Evolutionary conservation across 352 stramenopile species (phyloP), one percentile per base, ranked within the genome.

Genomic region (Phytophthora boehmeriae): DNA sequence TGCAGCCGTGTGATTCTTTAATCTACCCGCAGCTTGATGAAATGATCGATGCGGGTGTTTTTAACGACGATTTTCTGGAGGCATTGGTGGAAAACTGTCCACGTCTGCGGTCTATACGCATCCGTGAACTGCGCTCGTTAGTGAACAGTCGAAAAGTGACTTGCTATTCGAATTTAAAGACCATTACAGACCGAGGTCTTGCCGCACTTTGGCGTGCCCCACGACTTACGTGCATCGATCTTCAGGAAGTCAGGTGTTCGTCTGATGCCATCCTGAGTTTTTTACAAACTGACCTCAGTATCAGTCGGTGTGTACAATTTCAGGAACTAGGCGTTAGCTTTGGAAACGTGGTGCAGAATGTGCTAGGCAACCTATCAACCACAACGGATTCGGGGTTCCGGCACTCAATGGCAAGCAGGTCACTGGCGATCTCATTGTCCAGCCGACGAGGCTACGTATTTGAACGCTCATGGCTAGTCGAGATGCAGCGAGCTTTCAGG

Each of bases 1-100:
- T 82, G 1, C 73, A 85, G 50, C 66, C 73, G 20, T 79, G 73
- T 16, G 72, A 83, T 13, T 61, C 70, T 14, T 52, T 82, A 6
- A 73, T 85, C 36, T 85, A 85, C 36, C 76, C 73, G n/a, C 76
- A 85, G 38, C 60, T 85, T 32, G 73, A 85, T 50, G 76, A 85
- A 61, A 85, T 85, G 76, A 85, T 85, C 20, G 76, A 80, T 23
- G 59, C 73, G 0, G 62, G 71, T 10, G 76, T 83, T 23, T 85
- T 85, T 35, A 81, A 79, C 27, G 73, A 85, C 44, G 59, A 68
- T 0, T 85, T 85, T 23, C 45, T 76, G 14, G 1, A 61, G 17
- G 54, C 60, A 5, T 57, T 85, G 10, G 52, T 53, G n/a, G 23
- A 28, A 0, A 63, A 54, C 17, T 82, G 76, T 13, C 60, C 43